Base-by-base conservation (phyloP, 805 yeast species). In the Danielozyma ontarioensis region DNA sequence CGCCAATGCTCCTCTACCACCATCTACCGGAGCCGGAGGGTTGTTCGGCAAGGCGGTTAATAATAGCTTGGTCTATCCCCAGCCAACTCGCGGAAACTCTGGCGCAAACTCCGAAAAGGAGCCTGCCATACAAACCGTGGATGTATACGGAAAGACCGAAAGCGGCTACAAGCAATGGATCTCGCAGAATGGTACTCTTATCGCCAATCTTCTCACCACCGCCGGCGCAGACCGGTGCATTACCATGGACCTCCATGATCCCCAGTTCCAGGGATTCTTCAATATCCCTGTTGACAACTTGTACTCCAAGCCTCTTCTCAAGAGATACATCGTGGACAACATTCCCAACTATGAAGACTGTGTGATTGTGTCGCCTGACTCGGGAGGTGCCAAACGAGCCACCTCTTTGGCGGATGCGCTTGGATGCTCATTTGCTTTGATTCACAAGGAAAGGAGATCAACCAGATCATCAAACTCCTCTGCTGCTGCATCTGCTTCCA, bases 341-440 rank as follows among this genome's bases (percentile, higher is more conserved):
- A 79, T 93, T 35, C 90, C 94, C n/a, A 61, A 84, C 41, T 86
- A 79, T 53, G 76, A 76, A 44, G 82, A 88, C 26, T 83, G 90
- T 27, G 95, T 93, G 5, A 78, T 93, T 47, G 97, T 93, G 22
- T 87, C 96, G 1, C 99, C 99, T 0, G 99, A 93, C 61, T 93
- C 97, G 15, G 99, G 99, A 52, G 99, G 99, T 41, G 99, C 98
- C 31, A 93, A 93, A 59, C 69, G 98, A 44, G 97, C 98, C 21
- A 85, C 96, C 1, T 82, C 90, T 1, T 74, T 93, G 40, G 98
- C 98, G 2, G 99, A 93, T 61, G 75, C 83, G 1, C 63, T 93
- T 37, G 88, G 86, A 13, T 74, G 93, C 66, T 75, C 88, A 17
- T 89, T 93, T 65, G 98, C 99, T 0, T 68, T 93, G 59, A 88